Evolutionary conservation across 805 yeast species (phyloP), one percentile per base, ranked within the genome.

Genomic region (Yarrowia deformans): DNA sequence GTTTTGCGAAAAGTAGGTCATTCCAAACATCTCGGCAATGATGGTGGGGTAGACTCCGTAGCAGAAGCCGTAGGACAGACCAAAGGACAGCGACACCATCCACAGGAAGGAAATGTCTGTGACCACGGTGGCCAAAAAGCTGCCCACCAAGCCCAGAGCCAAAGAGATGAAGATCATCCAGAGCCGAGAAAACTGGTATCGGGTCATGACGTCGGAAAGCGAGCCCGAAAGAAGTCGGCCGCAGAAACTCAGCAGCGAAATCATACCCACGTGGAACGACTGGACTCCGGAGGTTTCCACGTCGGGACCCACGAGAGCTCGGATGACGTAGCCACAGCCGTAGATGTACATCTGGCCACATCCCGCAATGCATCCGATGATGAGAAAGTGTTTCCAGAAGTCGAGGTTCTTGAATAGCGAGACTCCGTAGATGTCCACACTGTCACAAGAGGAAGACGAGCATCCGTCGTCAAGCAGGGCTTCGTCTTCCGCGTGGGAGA

Each of bases 261-360:
- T 76, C 14, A 89, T 75, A 1, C 90, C 88, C 10, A 90, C 96
- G 75, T 90, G 96, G 70, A 87, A 82, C 46, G 79, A 77, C 74
- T 85, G 89, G 13, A 72, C 69, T 16, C 60, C 49, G 5, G 67
- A 56, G 12, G 72, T 68, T 52, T 70, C 68, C 8, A 52, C 48
- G 18, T 50, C 63, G 3, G 72, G 63, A 12, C 69, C 34, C 19
- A 78, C 73, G 42, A 86, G 78, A 0, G 89, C 85, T 64, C 81
- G 79, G n/a, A 88, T 89, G 73, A 90, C 84, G 74, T 87, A 88
- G 0, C 95, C 95, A 42, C 89, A 85, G 0, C 90, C 85, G 73
- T 87, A 89, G 52, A 90, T 90, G 75, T 88, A 90, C 84, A 88
- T 85, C 73, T 90, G 94, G 32, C 93, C 90, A 69, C 87, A 75